phyloP scores from a whole-genome alignment of 371 early-diverging fungal species.

The Mycotypha africana region DNA sequence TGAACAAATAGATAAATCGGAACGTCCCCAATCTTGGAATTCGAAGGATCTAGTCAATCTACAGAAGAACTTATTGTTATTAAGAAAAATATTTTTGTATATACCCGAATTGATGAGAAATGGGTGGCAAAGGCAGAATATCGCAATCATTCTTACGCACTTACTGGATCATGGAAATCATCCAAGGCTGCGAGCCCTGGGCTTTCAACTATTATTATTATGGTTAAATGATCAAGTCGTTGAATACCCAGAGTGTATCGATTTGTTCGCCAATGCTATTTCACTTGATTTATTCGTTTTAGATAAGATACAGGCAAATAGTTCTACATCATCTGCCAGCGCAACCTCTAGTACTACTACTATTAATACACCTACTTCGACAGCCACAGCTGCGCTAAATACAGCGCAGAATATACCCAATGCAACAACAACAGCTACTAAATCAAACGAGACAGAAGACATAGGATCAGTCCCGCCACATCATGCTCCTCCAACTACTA shows the following conservation, averaged over 20 bases:
- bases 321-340: slow-evolving; percentile 9
- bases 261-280: slow-evolving; percentile 62
- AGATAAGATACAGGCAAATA: slow-evolving; percentile 46
- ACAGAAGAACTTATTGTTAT: slow-evolving; percentile 55
- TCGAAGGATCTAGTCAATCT: slow-evolving; percentile 65
- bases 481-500: too few species aligned
- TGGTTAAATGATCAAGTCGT: slow-evolving; percentile 66
- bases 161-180: slow-evolving; percentile 65
- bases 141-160: slow-evolving; percentile 50
- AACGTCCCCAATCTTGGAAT: slow-evolving; percentile 45
- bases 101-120: slow-evolving; percentile 63
- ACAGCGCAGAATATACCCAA: slow-evolving; percentile 4
- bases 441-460: too few species aligned
- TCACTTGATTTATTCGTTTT: slow-evolving; percentile 60
- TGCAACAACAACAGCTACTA: neutral
- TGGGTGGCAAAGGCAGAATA: slow-evolving; percentile 67
- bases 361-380: neutral
- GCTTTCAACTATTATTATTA: slow-evolving; percentile 67
- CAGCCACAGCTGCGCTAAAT: slow-evolving; percentile 12
- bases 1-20: slow-evolving; percentile 28
- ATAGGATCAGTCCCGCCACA: too few species aligned
- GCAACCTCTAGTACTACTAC: neutral
- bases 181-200: slow-evolving; percentile 62
- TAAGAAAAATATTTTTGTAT: slow-evolving; percentile 66
- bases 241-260: slow-evolving; percentile 57